A percentile compares a stretch with the other conserved stretches of the same genome.
Evolutionary conservation across 2,329 filamentous ascomycete genomes (phyloP).

Genomic region (Macrophomina tecta): DNA sequence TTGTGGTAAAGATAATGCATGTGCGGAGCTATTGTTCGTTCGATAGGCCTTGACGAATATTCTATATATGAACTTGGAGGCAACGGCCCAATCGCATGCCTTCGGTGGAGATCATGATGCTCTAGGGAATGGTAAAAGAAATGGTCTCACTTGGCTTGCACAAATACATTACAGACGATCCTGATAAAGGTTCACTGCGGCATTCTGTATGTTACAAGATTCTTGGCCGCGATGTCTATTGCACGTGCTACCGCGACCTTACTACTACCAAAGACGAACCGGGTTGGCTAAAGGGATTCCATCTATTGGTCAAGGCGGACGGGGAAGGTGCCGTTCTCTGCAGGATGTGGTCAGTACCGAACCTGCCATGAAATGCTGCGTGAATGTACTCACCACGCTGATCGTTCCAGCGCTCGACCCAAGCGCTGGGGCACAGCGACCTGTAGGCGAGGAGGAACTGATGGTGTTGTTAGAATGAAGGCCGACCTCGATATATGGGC

Average conservation of each 20-base stretch:
- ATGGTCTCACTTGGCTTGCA: background rate
- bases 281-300: background rate
- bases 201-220: constrained; percentile 24
- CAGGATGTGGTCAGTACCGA: background rate
- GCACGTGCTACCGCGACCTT: constrained; percentile 15
- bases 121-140: background rate
- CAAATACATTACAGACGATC: background rate
- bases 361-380: background rate
- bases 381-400: constrained; percentile 76
- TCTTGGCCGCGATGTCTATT: constrained; percentile 21
- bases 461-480: background rate
- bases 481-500: too few species aligned
- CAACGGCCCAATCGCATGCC: background rate
- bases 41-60: too few species aligned
- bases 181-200: constrained; percentile 6
- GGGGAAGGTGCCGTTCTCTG: constrained; percentile 32
- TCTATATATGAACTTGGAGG: background rate
- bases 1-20: too few species aligned
- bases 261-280: constrained; percentile 23
- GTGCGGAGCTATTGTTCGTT: too few species aligned
- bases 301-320: constrained; percentile 30
- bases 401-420: constrained; percentile 95
- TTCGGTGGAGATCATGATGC: background rate
- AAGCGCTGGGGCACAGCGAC: constrained; percentile 94
- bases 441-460: constrained; percentile 97